Base-by-base conservation (phyloP, 331 rosid species). In the Acacia pycnantha region DNA sequence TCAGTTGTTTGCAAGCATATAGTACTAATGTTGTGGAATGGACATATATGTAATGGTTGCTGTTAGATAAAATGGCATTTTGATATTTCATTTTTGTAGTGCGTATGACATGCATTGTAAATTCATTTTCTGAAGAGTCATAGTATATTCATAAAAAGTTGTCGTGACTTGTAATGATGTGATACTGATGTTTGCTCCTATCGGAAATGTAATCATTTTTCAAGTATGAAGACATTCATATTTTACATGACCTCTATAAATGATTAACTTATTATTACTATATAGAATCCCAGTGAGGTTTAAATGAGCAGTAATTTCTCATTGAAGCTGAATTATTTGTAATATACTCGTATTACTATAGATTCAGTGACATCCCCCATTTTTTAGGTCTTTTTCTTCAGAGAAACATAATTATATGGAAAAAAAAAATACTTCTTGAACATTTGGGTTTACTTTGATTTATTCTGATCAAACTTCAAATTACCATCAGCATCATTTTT, bases 381-480 rank as follows among this genome's bases (percentile, higher is more conserved):
- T 35, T 37, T 37, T 37, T 68, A 68, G 73, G 29, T 19, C 73
- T 10, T 19, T 37, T 68, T 37, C 50, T 67, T 67, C 26, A 4
- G 48, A 68, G 73, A 21, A 48, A 8, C 68, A 66, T 6, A 18
- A 6, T 2, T 3, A 66, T 7, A 33, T 33, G 46, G 7, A 18
- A 31, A 10, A 62, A 62, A 50, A 51, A 8, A 16, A 7, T 64
- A 5, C 44, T 14, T 31, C 66, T 59, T 26, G 68, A 61, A 27
- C 33, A 26, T 51, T 51, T 84, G 80, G 56, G 35, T 74, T 10
- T 82, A 24, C 54, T 21, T 54, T 51, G 47, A 54, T 66, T 33
- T 64, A 43, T 27, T 73, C 79, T 27, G 54, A 40, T 53, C 77
- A 73, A 54, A 53, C 72, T 41, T 78, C 71, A 50, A 58, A 66